These are phyloP conservation scores for Botrytis medusae DNA, from an alignment of 2,329 filamentous ascomycete species.

Conservation along the genomic window DNA sequence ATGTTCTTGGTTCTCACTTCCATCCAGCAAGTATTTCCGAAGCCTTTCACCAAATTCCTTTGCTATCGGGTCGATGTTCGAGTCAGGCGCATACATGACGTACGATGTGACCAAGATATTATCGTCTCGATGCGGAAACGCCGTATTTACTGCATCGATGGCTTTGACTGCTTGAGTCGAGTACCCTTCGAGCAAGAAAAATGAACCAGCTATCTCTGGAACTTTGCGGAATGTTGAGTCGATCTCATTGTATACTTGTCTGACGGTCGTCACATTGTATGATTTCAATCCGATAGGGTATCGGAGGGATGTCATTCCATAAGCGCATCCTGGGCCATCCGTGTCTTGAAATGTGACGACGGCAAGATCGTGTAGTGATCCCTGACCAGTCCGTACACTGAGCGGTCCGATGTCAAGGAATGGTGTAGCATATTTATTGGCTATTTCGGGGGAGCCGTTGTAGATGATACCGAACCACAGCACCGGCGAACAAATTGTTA, in stretches of 20 bases:
- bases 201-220: neutral
- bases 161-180: conserved; percentile 14
- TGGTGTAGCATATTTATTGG: neutral
- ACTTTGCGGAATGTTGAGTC: conserved; percentile 1
- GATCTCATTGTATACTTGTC: conserved; percentile 6
- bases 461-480: conserved; percentile 12
- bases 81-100: conserved; percentile 8
- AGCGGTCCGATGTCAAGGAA: neutral
- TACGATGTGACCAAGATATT: conserved; percentile 4
- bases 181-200: conserved; percentile 12
- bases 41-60: conserved; percentile 1
- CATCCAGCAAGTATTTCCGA: conserved; percentile 6
- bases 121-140: neutral
- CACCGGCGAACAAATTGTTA: neutral
- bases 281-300: conserved; percentile 4
- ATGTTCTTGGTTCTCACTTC: conserved; percentile 4
- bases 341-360: neutral
- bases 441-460: conserved; percentile 5
- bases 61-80: neutral
- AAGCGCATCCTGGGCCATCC: conserved; percentile 11
- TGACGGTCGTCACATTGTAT: conserved; percentile 2
- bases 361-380: conserved; percentile 8
- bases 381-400: neutral
- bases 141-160: neutral
- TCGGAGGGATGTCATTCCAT: neutral